These are phyloP conservation scores for Mucor irregularis DNA, from an alignment of 371 early-diverging fungal genomes.

Conservation along the genomic window DNA sequence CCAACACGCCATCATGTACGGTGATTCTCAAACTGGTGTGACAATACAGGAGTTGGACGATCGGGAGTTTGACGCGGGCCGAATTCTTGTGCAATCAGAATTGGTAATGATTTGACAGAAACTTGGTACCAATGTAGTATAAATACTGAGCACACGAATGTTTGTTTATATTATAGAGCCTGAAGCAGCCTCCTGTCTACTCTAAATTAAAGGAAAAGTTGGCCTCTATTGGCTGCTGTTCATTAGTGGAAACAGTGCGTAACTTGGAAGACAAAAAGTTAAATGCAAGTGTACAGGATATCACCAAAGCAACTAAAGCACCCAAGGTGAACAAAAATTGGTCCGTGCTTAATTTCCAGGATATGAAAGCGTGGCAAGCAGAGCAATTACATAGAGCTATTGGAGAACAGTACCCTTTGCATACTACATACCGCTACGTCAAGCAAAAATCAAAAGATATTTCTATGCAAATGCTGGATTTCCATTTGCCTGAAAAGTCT, in stretches of 20 bases:
- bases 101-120: conserved; percentile 23
- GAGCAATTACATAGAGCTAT: conserved; percentile 74
- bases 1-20: conserved; percentile 82
- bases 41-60: conserved; percentile 85
- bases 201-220: conserved; percentile 37
- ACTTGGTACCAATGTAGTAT: conserved; percentile 24
- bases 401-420: conserved; percentile 54
- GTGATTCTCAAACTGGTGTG: conserved; percentile 79
- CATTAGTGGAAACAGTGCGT: conserved; percentile 63
- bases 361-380: conserved; percentile 62
- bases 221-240: conserved; percentile 62
- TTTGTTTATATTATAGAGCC: neutral
- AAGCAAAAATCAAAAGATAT: conserved; percentile 18
- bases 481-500: conserved; percentile 24
- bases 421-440: neutral
- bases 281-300: conserved; percentile 66
- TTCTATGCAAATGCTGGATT: conserved; percentile 27
- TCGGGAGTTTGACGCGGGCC: conserved; percentile 82
- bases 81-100: conserved; percentile 71
- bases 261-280: conserved; percentile 58
- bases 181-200: conserved; percentile 18
- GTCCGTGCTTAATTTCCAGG: conserved; percentile 62
- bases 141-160: neutral
- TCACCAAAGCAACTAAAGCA: conserved; percentile 67
- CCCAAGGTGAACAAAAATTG: conserved; percentile 68